phyloP scores from a whole-genome alignment of 2,329 filamentous ascomycete genomes.

The Hortaea sp. region DNA sequence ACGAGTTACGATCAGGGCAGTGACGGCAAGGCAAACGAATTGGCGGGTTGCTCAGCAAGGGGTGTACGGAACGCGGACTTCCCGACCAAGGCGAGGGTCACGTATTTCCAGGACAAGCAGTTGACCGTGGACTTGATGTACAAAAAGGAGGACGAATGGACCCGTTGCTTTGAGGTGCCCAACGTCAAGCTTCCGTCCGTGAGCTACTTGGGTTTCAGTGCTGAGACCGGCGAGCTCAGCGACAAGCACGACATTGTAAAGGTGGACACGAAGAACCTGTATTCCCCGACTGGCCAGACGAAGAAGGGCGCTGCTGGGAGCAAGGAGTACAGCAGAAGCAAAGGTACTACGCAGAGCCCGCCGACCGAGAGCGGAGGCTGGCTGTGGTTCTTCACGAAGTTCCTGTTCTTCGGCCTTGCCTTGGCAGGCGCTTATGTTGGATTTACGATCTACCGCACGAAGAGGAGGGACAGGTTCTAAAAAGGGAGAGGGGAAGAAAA shows the following conservation, averaged over 20 bases:
- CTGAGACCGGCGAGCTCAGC: constrained; percentile 89
- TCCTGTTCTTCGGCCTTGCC: constrained; percentile 62
- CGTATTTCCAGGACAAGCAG: constrained; percentile 93
- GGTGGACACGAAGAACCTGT: constrained; percentile 78
- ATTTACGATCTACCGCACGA: constrained; percentile 69
- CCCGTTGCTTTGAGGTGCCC: constrained; percentile 68
- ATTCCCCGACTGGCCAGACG: constrained; percentile 46
- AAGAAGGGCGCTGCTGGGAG: constrained; percentile 23
- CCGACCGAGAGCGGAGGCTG: constrained; percentile 42
- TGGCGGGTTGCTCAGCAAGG: constrained; percentile 88
- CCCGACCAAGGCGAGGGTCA: constrained; percentile 77
- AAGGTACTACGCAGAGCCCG: constrained; percentile 30
- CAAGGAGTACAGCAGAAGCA: constrained; percentile 35
- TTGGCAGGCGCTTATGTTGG: constrained; percentile 71
- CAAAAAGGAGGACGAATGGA: constrained; percentile 82
- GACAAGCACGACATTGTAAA: constrained; percentile 97
- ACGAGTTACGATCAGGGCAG: constrained; percentile 85
- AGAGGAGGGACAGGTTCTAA: constrained; percentile 37
- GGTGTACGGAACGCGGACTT: constrained; percentile 70
- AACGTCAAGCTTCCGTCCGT: constrained; percentile 65
- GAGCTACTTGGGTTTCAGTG: constrained; percentile 56
- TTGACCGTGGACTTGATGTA: constrained; percentile 89
- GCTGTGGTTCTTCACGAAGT: constrained; percentile 71
- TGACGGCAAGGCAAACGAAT: constrained; percentile 86
- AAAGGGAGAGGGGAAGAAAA: background rate